Percentiles rank a stretch among this genome's conserved stretches.
Conservation (phyloP, 768 basidiomycete species). For the Amanita thiersii region DNA sequence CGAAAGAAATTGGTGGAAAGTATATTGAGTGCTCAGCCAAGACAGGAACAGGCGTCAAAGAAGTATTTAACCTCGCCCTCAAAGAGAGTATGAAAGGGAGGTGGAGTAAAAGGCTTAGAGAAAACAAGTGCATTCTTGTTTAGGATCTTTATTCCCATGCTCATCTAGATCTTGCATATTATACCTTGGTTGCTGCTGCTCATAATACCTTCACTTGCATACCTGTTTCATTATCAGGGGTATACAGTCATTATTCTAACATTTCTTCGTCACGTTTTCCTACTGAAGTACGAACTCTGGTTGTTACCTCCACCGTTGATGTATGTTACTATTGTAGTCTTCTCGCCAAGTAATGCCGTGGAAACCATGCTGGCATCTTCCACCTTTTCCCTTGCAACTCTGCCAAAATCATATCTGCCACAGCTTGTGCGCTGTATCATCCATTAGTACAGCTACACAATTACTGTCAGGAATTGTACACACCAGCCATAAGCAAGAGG, state of each 20-base stretch:
- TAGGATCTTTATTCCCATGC: constrained; percentile 11
- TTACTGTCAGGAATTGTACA: constrained; percentile 12
- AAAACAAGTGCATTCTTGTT: constrained; percentile 64
- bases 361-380: constrained; percentile 56
- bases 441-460: background rate
- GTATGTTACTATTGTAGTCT: background rate
- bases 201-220: constrained; percentile 2
- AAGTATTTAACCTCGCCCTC: constrained; percentile 86
- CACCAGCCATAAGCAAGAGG: constrained; percentile 68
- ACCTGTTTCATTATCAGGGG: too few species aligned
- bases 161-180: background rate
- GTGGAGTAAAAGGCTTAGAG: constrained; percentile 66
- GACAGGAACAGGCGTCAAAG: constrained; percentile 82
- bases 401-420: constrained; percentile 50
- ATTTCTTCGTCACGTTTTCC: too few species aligned
- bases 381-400: constrained; percentile 37
- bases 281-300: too few species aligned
- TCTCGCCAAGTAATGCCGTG: constrained; percentile 39
- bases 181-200: constrained; percentile 3
- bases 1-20: constrained; percentile 87
- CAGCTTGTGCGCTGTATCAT: constrained; percentile 45
- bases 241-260: too few species aligned
- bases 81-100: constrained; percentile 80
- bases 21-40: constrained; percentile 96
- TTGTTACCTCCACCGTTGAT: too few species aligned